Base-by-base conservation (phyloP, 371 early-diverging fungal genomes). In the Fennellomyces sp. region DNA sequence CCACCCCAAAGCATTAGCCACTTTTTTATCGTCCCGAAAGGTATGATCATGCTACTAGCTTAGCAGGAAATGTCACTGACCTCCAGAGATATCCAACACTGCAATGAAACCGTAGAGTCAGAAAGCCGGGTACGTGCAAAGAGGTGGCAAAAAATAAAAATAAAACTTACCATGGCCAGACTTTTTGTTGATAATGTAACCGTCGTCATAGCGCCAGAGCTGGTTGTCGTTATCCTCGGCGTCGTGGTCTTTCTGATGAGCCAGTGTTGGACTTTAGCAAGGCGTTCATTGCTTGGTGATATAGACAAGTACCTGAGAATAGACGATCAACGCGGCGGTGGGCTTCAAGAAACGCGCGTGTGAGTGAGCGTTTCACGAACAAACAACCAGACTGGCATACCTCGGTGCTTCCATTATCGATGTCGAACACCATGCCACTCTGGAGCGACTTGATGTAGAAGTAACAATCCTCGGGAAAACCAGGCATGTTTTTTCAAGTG, bases 31-130 rank as follows among this genome's bases (percentile, higher is more conserved):
- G 11, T 10, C 2, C 15, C 30, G 45, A 13, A 11, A 25, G 10
- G 17, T 47, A 11, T 29, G 39, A 39, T 39, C n/a, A 13, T 45
- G 21, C 45, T 45, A 1, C 21, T 45, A 17, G 4, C 23, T 4
- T n/a, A 41, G 19, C n/a, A 19, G 6, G 5, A 41, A 6, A 15
- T 5, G n/a, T 45, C 45, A 45, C 21, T 45, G 17, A 75, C 79
- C 80, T 58, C 77, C 77, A 33, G 63, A 38, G 39, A 80, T 62
- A 61, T 75, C 75, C 36, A 80, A 35, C 10, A 80, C 77, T 74
- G 25, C 27, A 27, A 27, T 47, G n/a, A 30, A 42, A 21, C 17
- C 26, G 31, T 12, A 21, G 17, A 53, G 60, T 51, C 19, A 52
- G 25, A 26, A 11, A 41, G 28, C 2, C 28, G 42, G 39, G n/a